Base-by-base conservation (phyloP, 1,284 basidiomycete species). In the Coriolopsis trogii region DNA sequence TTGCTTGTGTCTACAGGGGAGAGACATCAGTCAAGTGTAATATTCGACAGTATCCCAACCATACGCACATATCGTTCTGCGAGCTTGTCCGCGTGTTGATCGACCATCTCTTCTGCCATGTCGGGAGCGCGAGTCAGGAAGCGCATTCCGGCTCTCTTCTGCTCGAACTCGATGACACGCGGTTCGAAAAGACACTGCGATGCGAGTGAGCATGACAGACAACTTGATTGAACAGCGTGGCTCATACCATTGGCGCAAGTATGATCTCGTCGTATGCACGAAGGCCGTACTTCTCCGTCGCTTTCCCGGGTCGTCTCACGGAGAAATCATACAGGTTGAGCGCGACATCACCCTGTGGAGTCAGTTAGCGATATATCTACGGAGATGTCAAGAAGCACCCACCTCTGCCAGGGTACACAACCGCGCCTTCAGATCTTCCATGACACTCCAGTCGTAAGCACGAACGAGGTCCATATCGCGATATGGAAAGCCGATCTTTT, bases 181-280 rank as follows among this genome's bases (percentile, higher is more conserved):
- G 96, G 94, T 60, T 96, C 93, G 61, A 99, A 99, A 38, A 98
- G 77, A 63, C 89, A 88, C 93, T 96, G 65, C 15, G 31, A 41
- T 16, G 20, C 13, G 6, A 21, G 34, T 45, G 21, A 37, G 43
- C 15, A 37, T 5, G 30, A 30, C 15, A 21, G n/a, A 37, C 9
- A n/a, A 38, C 6, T n/a, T 20, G 18, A 21, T 1, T n/a, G 16
- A 6, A 5, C 3, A 15, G 23, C 25, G 34, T 28, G 20, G 9
- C 16, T 70, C 77, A 56, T 64, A 93, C 93, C 85, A 98, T 93
- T 1, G 96, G 93, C 0, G 95, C 94, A 30, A 99, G 76, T 51
- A 98, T 95, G 49, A 93, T 88, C 73, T 99, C 97, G 67, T 99
- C 97, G 67, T 98, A 99, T 4, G 91, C 89, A 25, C 94, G 84